These are phyloP conservation scores for Pseudogymnoascus sp. DNA, from an alignment of 2,329 filamentous ascomycete genomes.

Conservation along the genomic window DNA sequence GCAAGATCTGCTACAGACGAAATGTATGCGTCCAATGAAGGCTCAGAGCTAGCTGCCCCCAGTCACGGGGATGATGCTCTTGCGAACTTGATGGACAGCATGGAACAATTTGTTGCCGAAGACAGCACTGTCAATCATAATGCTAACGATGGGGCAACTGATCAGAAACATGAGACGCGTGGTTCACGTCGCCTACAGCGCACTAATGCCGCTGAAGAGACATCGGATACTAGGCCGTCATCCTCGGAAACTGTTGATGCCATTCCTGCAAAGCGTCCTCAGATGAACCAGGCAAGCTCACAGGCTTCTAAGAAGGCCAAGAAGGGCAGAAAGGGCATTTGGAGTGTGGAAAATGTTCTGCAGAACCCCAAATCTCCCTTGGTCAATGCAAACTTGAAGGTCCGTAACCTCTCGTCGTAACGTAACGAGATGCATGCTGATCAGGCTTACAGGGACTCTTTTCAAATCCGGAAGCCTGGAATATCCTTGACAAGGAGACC, in stretches of 20 bases:
- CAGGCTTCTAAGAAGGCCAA: not conserved
- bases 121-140: not conserved
- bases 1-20: not conserved
- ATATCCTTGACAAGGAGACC: constrained; percentile 32
- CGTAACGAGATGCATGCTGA: not conserved
- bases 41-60: not conserved
- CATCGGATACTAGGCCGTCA: not conserved
- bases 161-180: constrained; percentile 4
- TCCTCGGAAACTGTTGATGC: not conserved
- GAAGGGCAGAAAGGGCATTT: not conserved
- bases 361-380: constrained; percentile 8
- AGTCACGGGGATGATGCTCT: not conserved
- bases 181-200: not conserved
- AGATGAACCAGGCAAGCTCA: not conserved
- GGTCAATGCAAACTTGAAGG: not conserved
- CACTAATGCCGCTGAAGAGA: not conserved
- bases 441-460: constrained; percentile 29
- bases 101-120: not conserved
- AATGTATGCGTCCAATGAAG: not conserved
- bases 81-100: not conserved
- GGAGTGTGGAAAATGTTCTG: constrained; percentile 5
- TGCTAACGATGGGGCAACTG: not conserved
- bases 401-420: not conserved
- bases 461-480: constrained; percentile 32
- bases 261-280: not conserved